Base-by-base conservation (phyloP, 208 protist genomes). In the Wallacemonas rigidus region DNA sequence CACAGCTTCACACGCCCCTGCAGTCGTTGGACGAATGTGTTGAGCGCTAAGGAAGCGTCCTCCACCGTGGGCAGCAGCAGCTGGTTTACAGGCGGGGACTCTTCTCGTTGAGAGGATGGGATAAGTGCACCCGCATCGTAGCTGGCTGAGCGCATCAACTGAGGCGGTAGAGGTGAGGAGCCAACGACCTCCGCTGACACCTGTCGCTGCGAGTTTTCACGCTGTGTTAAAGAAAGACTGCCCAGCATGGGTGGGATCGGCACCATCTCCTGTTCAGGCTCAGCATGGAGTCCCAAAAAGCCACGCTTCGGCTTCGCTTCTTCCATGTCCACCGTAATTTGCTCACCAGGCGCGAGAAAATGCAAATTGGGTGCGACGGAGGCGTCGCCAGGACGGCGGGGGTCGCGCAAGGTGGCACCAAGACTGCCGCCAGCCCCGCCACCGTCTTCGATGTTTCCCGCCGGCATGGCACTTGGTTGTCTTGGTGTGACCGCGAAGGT, bases 11-110 rank as follows among this genome's bases (percentile, higher is more conserved):
- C 17, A 11, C n/a, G 54, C 26, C n/a, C 2, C 35, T 58, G 67
- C 67, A 72, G 69, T 17, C 51, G 70, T 55, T 58, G 72, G 36
- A 68, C 57, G 11, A 75, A 57, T 35, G 71, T 77, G 67, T 85
- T 60, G 6, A 75, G 67, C 3, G 51, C 35, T 45, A 83, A 36
- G 39, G 74, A 74, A n/a, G 47, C 63, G 43, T 67, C 61, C 51
- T 61, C 26, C 48, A 47, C 45, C 41, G 26, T 26, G 26, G 26
- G 26, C 26, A 26, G 26, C 26, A 26, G 26, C 26, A 26, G 26
- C 26, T 26, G 26, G 26, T 26, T 0, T 26, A 26, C 26, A 26
- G 26, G 26, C 26, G 0, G 0, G 26, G 26, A 26, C 26, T 26
- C 26, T 26, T 26, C 26, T 0, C 26, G 26, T 26, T 26, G 26